Evolutionary conservation across 352 stramenopile genomes (phyloP).

Genomic region (Globisporangium perplexum): DNA sequence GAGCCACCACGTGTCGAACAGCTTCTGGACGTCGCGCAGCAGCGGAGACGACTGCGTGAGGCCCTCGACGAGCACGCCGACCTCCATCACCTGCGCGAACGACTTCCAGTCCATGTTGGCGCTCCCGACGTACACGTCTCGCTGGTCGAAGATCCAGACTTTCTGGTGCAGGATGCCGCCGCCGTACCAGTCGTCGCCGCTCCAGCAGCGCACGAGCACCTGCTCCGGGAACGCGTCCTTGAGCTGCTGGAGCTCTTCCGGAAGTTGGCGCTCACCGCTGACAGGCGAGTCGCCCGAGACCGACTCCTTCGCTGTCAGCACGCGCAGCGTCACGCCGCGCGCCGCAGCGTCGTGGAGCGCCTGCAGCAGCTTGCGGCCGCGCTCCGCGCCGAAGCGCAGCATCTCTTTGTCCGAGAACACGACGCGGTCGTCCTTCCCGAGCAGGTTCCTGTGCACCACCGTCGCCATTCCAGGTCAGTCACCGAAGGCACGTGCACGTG

Average conservation of each 20-base stretch:
- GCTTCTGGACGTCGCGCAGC: slow-evolving; percentile 49
- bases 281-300: neutral
- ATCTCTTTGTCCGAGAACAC: slow-evolving; percentile 53
- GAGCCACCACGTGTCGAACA: slow-evolving; percentile 74
- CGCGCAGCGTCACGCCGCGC: slow-evolving; percentile 48
- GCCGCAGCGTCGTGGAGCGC: slow-evolving; percentile 39
- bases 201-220: slow-evolving; percentile 56
- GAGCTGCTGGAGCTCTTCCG: slow-evolving; percentile 50
- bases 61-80: slow-evolving; percentile 63
- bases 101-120: slow-evolving; percentile 88
- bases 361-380: slow-evolving; percentile 42
- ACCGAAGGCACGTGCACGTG: too few relatives aligned
- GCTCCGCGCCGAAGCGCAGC: slow-evolving; percentile 46
- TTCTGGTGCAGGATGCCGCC: slow-evolving; percentile 83
- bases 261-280: slow-evolving; percentile 15
- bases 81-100: slow-evolving; percentile 78
- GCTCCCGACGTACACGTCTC: slow-evolving; percentile 69
- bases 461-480: too few relatives aligned
- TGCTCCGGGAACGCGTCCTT: slow-evolving; percentile 21
- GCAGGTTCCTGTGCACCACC: slow-evolving; percentile 25
- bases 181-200: slow-evolving; percentile 59
- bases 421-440: slow-evolving; percentile 46
- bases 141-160: slow-evolving; percentile 65
- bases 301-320: slow-evolving; percentile 39
- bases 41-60: slow-evolving; percentile 22